phyloP scores from a whole-genome alignment of 306 rosid species.

The Pterocarpus macrocarpus region DNA sequence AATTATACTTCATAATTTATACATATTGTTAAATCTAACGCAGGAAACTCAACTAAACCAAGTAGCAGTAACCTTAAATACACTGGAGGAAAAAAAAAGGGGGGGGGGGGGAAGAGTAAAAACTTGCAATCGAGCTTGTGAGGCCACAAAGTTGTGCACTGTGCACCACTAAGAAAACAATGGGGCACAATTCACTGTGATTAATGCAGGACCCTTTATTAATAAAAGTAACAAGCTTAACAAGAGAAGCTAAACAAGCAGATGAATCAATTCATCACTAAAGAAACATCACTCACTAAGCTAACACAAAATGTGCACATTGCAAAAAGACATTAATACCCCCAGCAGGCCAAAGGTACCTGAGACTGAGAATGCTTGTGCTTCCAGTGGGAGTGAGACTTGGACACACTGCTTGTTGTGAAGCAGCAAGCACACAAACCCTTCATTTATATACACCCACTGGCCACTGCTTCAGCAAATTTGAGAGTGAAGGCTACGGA shows the following conservation, averaged over 20 bases:
- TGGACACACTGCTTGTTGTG: slow-evolving; percentile 57
- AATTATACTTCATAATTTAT: not conserved
- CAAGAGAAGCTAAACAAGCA: not conserved
- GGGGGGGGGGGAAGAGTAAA: not conserved
- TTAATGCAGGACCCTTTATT: not conserved
- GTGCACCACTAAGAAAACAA: not conserved
- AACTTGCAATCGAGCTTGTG: slow-evolving; percentile 8
- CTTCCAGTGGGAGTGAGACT: slow-evolving; percentile 49
- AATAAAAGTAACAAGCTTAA: not conserved
- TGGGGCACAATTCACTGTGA: not conserved
- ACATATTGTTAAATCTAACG: slow-evolving; percentile 14
- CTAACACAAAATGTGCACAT: not conserved
- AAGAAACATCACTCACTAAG: slow-evolving; percentile 8
- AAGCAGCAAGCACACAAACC: slow-evolving; percentile 59
- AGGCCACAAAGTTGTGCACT: slow-evolving; percentile 6
- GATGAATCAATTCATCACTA: not conserved
- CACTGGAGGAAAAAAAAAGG: not conserved
- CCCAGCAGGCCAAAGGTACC: slow-evolving; percentile 50
- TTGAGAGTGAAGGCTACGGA: slow-evolving; percentile 75
- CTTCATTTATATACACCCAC: slow-evolving; percentile 70
- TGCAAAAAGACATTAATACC: not conserved
- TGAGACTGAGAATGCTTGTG: slow-evolving; percentile 47
- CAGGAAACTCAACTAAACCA: slow-evolving; percentile 25
- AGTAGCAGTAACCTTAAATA: slow-evolving; percentile 2
- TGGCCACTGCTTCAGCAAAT: slow-evolving; percentile 38